Conservation (phyloP, 2,329 filamentous ascomycete genomes). For the Pyricularia pennisetigena region DNA sequence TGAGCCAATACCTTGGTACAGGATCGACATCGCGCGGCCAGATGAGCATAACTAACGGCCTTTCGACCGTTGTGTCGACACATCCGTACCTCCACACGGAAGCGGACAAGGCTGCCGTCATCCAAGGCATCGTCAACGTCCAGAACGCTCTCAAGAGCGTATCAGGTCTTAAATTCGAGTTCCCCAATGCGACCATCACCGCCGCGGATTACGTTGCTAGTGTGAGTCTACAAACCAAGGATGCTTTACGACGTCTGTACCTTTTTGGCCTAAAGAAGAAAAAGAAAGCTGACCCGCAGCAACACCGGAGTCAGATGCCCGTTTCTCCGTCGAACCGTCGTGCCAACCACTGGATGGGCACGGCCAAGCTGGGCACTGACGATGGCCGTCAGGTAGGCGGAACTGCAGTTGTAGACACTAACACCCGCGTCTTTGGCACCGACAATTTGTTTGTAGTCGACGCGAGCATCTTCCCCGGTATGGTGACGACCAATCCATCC, state of each 20-base stretch:
- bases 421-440: slow-evolving; percentile 37
- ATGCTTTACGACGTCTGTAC: neutral
- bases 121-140: slow-evolving; percentile 52
- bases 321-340: slow-evolving; percentile 20
- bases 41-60: slow-evolving; percentile 46
- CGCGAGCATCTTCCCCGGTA: slow-evolving; percentile 46
- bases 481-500: slow-evolving; percentile 48
- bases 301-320: slow-evolving; percentile 25
- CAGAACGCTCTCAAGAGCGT: slow-evolving; percentile 42
- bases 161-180: slow-evolving; percentile 43
- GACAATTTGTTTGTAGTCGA: slow-evolving; percentile 45
- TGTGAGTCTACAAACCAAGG: slow-evolving; percentile 18
- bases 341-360: slow-evolving; percentile 10
- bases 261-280: neutral
- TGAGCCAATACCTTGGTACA: slow-evolving; percentile 54
- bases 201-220: slow-evolving; percentile 46
- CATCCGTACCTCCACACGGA: slow-evolving; percentile 50
- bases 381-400: slow-evolving; percentile 12
- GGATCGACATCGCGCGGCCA: slow-evolving; percentile 52
- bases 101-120: slow-evolving; percentile 53
- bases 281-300: neutral
- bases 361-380: slow-evolving; percentile 14
- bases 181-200: slow-evolving; percentile 39
- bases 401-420: slow-evolving; percentile 14
- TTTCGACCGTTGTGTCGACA: slow-evolving; percentile 48